Base-by-base conservation (phyloP, 2,329 filamentous ascomycete species). In the Alternaria postmessia region DNA sequence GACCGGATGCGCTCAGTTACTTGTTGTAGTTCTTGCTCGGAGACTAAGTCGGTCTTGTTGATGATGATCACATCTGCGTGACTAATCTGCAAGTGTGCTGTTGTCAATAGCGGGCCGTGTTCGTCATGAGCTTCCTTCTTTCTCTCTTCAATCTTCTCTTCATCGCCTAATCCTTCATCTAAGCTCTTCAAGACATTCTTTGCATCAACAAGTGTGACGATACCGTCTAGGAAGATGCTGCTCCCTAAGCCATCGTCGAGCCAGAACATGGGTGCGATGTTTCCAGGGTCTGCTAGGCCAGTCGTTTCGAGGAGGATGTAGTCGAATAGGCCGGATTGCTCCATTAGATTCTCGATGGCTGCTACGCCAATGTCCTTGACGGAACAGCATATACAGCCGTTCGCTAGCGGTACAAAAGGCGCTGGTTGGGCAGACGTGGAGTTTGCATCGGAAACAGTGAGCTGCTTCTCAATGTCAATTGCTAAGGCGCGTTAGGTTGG, bases 271-370 rank as follows among this genome's bases (percentile, higher is more conserved):
- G 95, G 95, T 0, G 95, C 95, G 52, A 99, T 88, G 72, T 98
- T 98, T 1, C 95, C 95, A 0, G 95, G 95, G 74, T 99, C 94
- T 5, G 95, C 95, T 6, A 99, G 85, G 0, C 95, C 95, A 0
- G 95, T 98, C 0, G 95, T 99, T 78, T 99, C 95, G 1, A 99
- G 88, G 3, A 99, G 86, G 66, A 99, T 98, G 81, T 98, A 99
- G 81, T 99, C 95, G 75, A 99, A 99, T 5, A 90, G 89, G 51
- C 94, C 94, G 66, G 92, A 92, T 72, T 93, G 93, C 65, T 94
- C 92, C 92, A 99, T 98, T 3, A 99, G 83, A 1, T 92, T 92
- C 81, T 99, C 95, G 55, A 99, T 96, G 36, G 95, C 95, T 67
- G 92, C 92, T 38, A 99, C 94, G 12, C 95, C 95, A 0, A 91